Evolutionary conservation across 495 filamentous ascomycete genomes (phyloP).

Genomic region (Penicillium waksmanii): DNA sequence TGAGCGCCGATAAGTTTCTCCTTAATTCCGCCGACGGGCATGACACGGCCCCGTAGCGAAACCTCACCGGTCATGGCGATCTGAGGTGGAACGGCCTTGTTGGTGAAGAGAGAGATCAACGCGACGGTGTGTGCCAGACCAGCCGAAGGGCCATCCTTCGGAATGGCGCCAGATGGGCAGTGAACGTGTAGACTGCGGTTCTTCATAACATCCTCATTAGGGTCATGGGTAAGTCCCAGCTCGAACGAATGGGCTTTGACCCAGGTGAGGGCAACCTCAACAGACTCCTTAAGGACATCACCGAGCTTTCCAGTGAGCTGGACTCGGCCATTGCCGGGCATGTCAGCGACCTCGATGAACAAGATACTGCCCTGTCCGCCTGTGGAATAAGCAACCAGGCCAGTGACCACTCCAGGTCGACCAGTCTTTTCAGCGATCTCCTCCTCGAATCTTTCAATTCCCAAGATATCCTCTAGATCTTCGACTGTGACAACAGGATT

Average conservation of each 20-base stretch:
- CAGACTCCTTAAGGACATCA: slow-evolving; percentile 94
- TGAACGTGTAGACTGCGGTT: slow-evolving; percentile 94
- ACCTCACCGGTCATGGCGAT: slow-evolving; percentile 99
- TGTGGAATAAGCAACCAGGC: slow-evolving; percentile 92
- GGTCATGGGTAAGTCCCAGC: slow-evolving; percentile 78
- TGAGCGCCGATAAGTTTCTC: slow-evolving; percentile 97
- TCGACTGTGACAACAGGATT: slow-evolving; percentile 71
- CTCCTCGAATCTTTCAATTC: slow-evolving; percentile 92
- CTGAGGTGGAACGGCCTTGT: slow-evolving; percentile 84
- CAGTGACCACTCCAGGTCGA: slow-evolving; percentile 93
- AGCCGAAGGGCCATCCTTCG: slow-evolving; percentile 89
- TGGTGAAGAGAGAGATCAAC: slow-evolving; percentile 87
- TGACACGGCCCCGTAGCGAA: slow-evolving; percentile 82
- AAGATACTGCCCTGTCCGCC: slow-evolving; percentile 95
- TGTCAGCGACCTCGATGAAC: slow-evolving; percentile 97
- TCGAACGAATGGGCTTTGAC: slow-evolving; percentile 96
- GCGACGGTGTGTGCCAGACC: slow-evolving; percentile 94
- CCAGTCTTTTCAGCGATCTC: slow-evolving; percentile 89
- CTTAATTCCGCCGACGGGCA: slow-evolving; percentile 94
- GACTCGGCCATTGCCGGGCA: slow-evolving; percentile 90
- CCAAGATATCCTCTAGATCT: slow-evolving; percentile 88
- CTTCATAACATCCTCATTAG: slow-evolving; percentile 93
- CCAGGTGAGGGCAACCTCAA: slow-evolving; percentile 95
- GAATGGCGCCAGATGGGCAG: slow-evolving; percentile 92
- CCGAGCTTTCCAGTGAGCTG: slow-evolving; percentile 99